Evolutionary conservation across 495 filamentous ascomycete genomes (phyloP).

Genomic region (Chaetomium cochliodes): DNA sequence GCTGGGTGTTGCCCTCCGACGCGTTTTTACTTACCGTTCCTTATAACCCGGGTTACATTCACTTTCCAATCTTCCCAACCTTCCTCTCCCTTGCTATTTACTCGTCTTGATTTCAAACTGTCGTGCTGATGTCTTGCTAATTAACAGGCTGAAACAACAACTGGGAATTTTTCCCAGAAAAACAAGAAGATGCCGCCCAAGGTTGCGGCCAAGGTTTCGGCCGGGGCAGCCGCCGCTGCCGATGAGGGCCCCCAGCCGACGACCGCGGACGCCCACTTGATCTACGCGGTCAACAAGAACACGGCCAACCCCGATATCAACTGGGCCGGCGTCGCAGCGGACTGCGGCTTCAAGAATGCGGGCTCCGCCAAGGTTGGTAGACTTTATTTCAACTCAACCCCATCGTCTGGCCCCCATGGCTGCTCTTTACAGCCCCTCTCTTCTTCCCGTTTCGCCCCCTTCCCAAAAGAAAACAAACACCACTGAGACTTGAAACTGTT

Average conservation of each 20-base stretch:
- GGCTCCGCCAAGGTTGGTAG: conserved; percentile 29
- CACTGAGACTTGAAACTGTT: background rate
- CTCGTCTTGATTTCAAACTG: background rate
- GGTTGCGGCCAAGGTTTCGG: background rate
- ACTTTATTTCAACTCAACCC: background rate
- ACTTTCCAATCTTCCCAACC: background rate
- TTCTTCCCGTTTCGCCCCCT: background rate
- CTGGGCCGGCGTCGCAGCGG: conserved; percentile 24
- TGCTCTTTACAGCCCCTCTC: background rate
- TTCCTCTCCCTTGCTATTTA: background rate
- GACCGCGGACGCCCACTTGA: conserved; percentile 21
- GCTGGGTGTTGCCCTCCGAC: background rate
- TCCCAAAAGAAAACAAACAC: background rate
- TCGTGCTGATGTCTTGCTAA: background rate
- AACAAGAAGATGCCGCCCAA: conserved; percentile 17
- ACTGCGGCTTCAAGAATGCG: conserved; percentile 25
- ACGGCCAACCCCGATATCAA: conserved; percentile 27
- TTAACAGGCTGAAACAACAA: background rate
- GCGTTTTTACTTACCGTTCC: background rate
- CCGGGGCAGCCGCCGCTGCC: background rate
- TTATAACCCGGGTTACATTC: no score
- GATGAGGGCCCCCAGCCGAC: conserved; percentile 15
- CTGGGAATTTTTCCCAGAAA: background rate
- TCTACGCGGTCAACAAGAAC: conserved; percentile 25
- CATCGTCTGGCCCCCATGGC: background rate